These are phyloP conservation scores for Dysphania ambrosioides DNA, from an alignment of 148 eudicot genomes.

Conservation along the genomic window DNA sequence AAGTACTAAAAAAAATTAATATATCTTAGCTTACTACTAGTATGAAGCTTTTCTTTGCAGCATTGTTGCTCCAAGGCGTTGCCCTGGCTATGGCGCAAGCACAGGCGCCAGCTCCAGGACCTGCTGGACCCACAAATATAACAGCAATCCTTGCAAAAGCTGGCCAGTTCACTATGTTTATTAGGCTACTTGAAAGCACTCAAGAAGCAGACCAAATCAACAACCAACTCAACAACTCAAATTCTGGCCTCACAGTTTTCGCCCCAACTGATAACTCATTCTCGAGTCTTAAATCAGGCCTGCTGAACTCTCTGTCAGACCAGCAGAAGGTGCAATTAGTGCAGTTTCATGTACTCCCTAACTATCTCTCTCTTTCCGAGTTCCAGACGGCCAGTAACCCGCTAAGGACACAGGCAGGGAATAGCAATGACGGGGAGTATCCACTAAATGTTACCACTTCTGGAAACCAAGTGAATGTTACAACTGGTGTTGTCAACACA, in stretches of 20 bases:
- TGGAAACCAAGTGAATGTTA: constrained; percentile 74
- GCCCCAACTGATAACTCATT: constrained; percentile 41
- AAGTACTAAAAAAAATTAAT: constrained; percentile 7
- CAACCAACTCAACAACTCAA: too few species aligned
- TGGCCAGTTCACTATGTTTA: constrained; percentile 65
- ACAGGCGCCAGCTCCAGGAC: constrained; percentile 54
- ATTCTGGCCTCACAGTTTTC: too few species aligned
- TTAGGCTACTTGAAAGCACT: constrained; percentile 59
- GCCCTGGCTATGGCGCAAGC: constrained; percentile 46
- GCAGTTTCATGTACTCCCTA: constrained; percentile 73
- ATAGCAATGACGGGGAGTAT: constrained; percentile 43
- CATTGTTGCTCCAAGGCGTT: constrained; percentile 29
- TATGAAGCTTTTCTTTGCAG: constrained; percentile 33
- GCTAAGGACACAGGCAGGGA: constrained; percentile 80
- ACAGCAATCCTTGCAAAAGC: constrained; percentile 71
- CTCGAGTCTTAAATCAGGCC: constrained; percentile 58
- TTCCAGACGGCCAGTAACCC: constrained; percentile 93
- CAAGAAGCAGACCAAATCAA: constrained; percentile 27
- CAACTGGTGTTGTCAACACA: constrained; percentile 71
- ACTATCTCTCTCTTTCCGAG: constrained; percentile 44
- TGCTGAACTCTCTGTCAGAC: constrained; percentile 66
- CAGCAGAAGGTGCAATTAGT: constrained; percentile 64
- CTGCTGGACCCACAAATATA: constrained; percentile 73
- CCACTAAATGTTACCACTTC: constrained; percentile 75
- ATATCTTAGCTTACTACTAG: too few species aligned